phyloP scores from a whole-genome alignment of 345 rosid species.

The Populus simonii region DNA sequence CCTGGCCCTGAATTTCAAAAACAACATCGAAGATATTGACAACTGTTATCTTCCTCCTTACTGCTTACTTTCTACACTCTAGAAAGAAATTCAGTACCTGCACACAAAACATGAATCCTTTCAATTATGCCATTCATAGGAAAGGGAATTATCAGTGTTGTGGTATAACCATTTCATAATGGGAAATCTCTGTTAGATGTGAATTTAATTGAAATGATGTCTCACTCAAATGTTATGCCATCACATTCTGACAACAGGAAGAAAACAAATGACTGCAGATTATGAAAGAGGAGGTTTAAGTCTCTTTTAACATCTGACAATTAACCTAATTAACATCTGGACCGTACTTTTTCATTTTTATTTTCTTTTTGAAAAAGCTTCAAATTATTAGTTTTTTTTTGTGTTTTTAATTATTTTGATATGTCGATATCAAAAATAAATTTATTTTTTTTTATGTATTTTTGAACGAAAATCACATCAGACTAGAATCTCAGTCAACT shows the following conservation, averaged over 20 bases:
- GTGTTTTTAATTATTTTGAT: no score
- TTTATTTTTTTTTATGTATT: no score
- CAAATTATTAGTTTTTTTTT: no score
- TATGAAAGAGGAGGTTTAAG: background rate
- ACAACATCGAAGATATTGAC: background rate
- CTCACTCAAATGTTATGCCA: background rate
- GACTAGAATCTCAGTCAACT: background rate
- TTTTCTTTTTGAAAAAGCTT: no score
- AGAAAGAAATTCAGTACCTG: conserved; percentile 19
- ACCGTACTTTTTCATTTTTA: no score
- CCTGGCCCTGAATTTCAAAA: conserved; percentile 7
- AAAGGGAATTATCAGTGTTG: background rate
- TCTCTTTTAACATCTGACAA: background rate
- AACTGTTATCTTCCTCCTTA: conserved; percentile 1
- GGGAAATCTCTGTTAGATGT: background rate
- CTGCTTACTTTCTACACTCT: background rate
- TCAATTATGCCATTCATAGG: background rate
- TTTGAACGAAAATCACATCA: no score
- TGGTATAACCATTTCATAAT: background rate
- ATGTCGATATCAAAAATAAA: fast-evolving
- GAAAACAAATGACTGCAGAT: background rate
- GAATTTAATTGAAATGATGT: background rate
- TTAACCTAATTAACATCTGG: background rate
- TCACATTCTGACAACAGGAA: background rate
- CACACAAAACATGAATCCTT: conserved; percentile 1